Percentiles rank a stretch among this genome's conserved stretches.
Conservation (phyloP, 2,329 filamentous ascomycete species). For the Aspergillus spinulosporus region DNA sequence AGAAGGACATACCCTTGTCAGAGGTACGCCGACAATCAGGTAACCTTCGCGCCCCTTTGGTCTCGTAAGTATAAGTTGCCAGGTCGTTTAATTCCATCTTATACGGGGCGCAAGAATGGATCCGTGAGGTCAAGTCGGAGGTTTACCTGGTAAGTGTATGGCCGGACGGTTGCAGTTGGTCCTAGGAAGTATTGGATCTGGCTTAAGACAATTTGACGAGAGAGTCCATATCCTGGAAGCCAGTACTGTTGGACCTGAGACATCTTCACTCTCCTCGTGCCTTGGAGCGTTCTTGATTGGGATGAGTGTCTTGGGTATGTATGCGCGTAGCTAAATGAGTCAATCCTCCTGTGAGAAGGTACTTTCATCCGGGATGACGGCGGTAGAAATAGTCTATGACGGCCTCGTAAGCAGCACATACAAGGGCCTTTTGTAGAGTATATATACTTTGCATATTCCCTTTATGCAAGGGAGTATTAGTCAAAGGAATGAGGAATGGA, state of each 20-base stretch:
- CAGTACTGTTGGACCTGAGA: slow-evolving; percentile 48
- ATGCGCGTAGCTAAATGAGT: not conserved
- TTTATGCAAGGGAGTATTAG: slow-evolving; percentile 19
- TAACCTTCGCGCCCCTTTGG: slow-evolving; percentile 51
- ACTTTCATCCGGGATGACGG: slow-evolving; percentile 5
- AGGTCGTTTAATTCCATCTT: slow-evolving; percentile 20
- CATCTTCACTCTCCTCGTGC: slow-evolving; percentile 27
- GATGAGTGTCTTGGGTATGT: not conserved
- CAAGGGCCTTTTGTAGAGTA: slow-evolving; percentile 17
- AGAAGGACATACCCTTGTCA: slow-evolving; percentile 44
- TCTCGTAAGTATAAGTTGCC: slow-evolving; percentile 24
- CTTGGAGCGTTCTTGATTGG: not conserved
- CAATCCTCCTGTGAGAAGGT: slow-evolving; percentile 1
- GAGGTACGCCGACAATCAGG: slow-evolving; percentile 47
- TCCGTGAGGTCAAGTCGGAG: slow-evolving; percentile 7
- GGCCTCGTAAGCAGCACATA: slow-evolving; percentile 13
- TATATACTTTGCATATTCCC: slow-evolving; percentile 15
- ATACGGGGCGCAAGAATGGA: slow-evolving; percentile 1
- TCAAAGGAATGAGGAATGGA: slow-evolving; percentile 13
- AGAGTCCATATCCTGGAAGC: slow-evolving; percentile 51
- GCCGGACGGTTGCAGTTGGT: slow-evolving; percentile 48
- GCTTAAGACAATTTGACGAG: slow-evolving; percentile 50
- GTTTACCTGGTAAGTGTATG: slow-evolving; percentile 50
- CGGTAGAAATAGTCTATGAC: slow-evolving; percentile 4
- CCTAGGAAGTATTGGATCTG: slow-evolving; percentile 53